Evolutionary conservation across 495 filamentous ascomycete species (phyloP).

Genomic region (Xylaria acuta): DNA sequence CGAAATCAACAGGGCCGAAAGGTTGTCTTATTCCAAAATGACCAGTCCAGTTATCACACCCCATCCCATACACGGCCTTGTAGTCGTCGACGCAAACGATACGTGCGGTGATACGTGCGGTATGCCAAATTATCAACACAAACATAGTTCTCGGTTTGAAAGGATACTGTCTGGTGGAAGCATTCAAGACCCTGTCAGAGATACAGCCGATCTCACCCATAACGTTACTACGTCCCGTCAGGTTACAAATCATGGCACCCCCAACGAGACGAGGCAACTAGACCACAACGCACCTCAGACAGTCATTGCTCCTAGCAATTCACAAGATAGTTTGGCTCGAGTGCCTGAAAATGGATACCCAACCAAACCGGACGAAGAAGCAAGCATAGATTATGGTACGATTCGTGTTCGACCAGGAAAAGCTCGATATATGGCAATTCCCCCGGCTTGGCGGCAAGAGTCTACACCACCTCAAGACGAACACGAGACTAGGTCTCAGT

Average conservation of each 20-base stretch:
- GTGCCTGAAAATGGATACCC: not conserved
- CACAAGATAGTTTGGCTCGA: not conserved
- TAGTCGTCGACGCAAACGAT: not conserved
- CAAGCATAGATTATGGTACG: slow-evolving; percentile 19
- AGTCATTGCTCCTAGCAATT: not conserved
- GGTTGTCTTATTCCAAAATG: not conserved
- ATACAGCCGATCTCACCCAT: not conserved
- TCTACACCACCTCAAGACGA: not conserved
- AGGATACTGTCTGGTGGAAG: not conserved
- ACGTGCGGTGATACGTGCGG: too few relatives aligned
- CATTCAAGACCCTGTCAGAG: not conserved
- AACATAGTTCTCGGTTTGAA: not conserved
- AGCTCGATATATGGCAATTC: slow-evolving; percentile 1
- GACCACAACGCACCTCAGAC: not conserved
- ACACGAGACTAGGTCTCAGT: not conserved
- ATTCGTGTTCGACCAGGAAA: slow-evolving; percentile 15
- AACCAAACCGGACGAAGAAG: not conserved
- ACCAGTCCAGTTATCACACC: not conserved
- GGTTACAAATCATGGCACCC: not conserved
- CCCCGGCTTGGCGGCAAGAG: not conserved
- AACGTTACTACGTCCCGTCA: not conserved
- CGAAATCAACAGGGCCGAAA: not conserved
- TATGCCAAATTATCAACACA: not conserved
- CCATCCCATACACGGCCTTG: not conserved
- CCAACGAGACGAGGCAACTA: not conserved